Evolutionary conservation across 257 asterid genomes (phyloP), one percentile per base, ranked within the genome.

Genomic region (Ilex aquifolium): DNA sequence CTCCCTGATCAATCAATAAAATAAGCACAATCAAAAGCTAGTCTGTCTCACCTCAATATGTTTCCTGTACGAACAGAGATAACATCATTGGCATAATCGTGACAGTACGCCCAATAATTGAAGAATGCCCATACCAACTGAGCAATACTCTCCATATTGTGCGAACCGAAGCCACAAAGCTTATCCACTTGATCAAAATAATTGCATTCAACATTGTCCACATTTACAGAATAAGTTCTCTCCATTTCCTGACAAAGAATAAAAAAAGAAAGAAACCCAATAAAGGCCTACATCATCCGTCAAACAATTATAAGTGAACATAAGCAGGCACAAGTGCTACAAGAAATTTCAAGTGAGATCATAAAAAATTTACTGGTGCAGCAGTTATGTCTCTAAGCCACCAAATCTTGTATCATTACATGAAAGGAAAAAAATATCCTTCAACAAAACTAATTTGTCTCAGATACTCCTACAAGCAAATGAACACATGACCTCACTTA

Each of bases 91-190:
- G 95, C 83, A 65, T 87, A 93, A 70, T 93, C 95, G 55, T 93
- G 97, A 63, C 85, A 80, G 65, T 89, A 89, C 21, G 99, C 99
- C 99, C 99, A 92, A 46, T 90, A 90, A 57, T 72, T 82, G 78
- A 93, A 93, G 67, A 93, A 93, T 16, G 76, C 88, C 99, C 97
- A 90, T 13, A 93, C 87, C 48, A 90, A 60, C 40, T 78, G 78
- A 61, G 81, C 82, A 62, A 90, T 78, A 56, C 78, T 79, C 70
- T 93, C 99, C 61, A 75, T 66, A 61, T 93, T 93, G 32, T 31
- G 78, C 16, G 86, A 74, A 57, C 99, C 96, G 61, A 73, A 87
- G 42, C 81, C 84, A 13, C 46, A 61, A 29, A 93, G 90, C 68
- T 74, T 73, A 48, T 90, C 99, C 70, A 90, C 95, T 71, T 81